Percentiles rank a stretch among this genome's conserved stretches.
These are phyloP conservation scores for Diplodia sapinea DNA, from an alignment of 2,329 filamentous ascomycete species.

Conservation along the genomic window DNA sequence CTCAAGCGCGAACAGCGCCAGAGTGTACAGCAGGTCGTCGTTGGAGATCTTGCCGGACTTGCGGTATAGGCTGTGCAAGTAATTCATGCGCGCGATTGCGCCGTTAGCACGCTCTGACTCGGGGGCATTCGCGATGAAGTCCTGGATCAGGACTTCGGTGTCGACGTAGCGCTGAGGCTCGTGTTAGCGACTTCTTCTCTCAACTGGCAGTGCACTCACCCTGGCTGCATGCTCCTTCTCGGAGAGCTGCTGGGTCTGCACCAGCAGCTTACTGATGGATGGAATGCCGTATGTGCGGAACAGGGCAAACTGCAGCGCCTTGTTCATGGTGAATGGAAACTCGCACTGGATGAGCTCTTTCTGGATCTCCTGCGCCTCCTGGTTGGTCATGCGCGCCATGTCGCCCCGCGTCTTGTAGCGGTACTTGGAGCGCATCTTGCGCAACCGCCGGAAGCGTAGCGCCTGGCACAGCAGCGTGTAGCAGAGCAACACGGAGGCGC, in stretches of 20 bases:
- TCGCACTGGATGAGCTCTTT: constrained; percentile 56
- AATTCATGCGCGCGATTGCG: constrained; percentile 68
- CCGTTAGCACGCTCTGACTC: constrained; percentile 44
- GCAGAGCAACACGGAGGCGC: constrained; percentile 30
- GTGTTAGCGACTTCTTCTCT: background rate
- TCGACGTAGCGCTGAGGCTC: constrained; percentile 40
- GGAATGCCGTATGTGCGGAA: constrained; percentile 53
- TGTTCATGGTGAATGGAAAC: constrained; percentile 60
- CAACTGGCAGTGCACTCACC: background rate
- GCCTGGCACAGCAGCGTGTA: constrained; percentile 45
- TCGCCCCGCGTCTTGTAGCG: constrained; percentile 54
- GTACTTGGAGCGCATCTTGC: constrained; percentile 50
- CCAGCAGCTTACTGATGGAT: constrained; percentile 44
- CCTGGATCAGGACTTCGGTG: constrained; percentile 42
- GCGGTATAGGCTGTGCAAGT: constrained; percentile 64
- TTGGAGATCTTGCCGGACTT: constrained; percentile 65
- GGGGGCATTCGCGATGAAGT: constrained; percentile 40
- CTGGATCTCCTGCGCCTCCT: constrained; percentile 60
- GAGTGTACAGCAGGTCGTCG: constrained; percentile 69
- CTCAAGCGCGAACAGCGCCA: constrained; percentile 69
- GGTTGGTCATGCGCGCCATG: constrained; percentile 59
- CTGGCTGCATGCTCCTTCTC: constrained; percentile 36
- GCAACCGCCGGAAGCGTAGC: constrained; percentile 49
- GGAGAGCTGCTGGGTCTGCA: constrained; percentile 43
- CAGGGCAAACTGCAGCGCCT: constrained; percentile 63